Evolutionary conservation across 148 eudicot species (phyloP).

Genomic region (Vaccinium vitisidaea): DNA sequence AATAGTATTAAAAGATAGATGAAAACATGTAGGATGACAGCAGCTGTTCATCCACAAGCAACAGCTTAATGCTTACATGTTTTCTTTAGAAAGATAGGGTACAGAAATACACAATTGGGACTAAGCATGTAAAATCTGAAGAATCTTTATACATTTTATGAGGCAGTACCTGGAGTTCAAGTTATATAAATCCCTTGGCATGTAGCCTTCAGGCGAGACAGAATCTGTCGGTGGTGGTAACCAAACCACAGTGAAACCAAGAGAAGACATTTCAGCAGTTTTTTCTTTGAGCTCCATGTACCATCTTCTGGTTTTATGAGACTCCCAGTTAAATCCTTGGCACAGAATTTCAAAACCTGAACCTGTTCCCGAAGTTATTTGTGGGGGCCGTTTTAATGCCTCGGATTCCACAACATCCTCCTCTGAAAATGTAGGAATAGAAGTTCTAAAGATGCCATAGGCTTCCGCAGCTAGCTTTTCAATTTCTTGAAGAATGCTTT

Average conservation of each 20-base stretch:
- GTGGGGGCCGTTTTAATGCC: conserved; percentile 32
- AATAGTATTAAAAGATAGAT: not conserved
- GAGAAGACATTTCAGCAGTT: conserved; percentile 61
- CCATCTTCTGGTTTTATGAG: conserved; percentile 94
- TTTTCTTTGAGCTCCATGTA: conserved; percentile 71
- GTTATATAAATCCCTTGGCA: conserved; percentile 95
- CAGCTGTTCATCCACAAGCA: not conserved
- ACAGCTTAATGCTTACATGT: not conserved
- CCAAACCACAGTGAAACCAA: conserved; percentile 91
- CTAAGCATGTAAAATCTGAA: not conserved
- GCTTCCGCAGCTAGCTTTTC: conserved; percentile 99
- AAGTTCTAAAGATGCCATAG: conserved; percentile 77
- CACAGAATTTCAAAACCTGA: conserved; percentile 83
- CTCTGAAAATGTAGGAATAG: conserved; percentile 48
- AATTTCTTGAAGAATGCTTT: conserved; percentile 83
- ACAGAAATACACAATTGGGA: not conserved
- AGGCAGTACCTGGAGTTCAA: conserved; percentile 75
- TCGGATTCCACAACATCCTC: conserved; percentile 42
- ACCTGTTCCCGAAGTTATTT: conserved; percentile 76
- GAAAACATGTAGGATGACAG: not conserved
- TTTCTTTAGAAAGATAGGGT: not conserved
- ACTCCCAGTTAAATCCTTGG: conserved; percentile 99
- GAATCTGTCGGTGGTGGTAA: conserved; percentile 98
- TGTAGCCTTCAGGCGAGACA: conserved; percentile 97
- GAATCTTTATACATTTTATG: not conserved